Conservation (phyloP, 73 alveolate species). For the Symbiodinium pilosum region DNA sequence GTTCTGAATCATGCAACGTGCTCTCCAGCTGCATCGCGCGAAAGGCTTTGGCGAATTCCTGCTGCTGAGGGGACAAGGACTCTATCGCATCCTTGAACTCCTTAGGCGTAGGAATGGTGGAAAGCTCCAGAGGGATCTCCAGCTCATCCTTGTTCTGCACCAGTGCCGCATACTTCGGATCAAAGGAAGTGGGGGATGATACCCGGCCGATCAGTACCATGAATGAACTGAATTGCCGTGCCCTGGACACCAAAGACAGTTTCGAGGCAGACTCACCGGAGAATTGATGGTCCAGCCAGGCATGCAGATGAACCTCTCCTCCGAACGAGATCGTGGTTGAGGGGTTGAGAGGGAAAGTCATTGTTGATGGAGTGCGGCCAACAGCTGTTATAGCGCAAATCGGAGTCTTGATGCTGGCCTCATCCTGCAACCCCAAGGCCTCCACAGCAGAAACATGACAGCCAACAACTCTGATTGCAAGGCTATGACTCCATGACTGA, state of each 20-base stretch:
- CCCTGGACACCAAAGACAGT: conserved; percentile 57
- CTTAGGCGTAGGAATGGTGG: conserved; percentile 92
- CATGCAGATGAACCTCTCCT: conserved; percentile 72
- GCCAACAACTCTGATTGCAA: no score
- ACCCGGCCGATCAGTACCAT: conserved; percentile 79
- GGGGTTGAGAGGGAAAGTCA: conserved; percentile 55
- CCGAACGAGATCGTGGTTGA: conserved; percentile 50
- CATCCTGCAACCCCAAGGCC: background rate
- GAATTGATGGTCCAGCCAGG: conserved; percentile 75
- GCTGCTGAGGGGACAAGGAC: conserved; percentile 35
- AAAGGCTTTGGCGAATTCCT: conserved; percentile 40
- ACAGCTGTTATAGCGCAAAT: conserved; percentile 40
- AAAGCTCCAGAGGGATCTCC: conserved; percentile 58
- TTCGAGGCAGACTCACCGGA: conserved; percentile 40
- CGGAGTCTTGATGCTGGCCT: background rate
- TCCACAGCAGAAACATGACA: background rate
- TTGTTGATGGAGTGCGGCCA: conserved; percentile 28
- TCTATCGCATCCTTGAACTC: conserved; percentile 81
- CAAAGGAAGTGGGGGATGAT: conserved; percentile 38
- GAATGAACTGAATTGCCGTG: conserved; percentile 84
- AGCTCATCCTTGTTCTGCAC: conserved; percentile 92
- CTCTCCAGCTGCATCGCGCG: conserved; percentile 94
- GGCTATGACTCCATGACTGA: no score
- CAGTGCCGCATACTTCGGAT: conserved; percentile 62
- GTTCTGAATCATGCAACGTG: no score